A percentile compares a stretch with the other conserved stretches of the same genome.
Conservation (phyloP, 345 rosid genomes). For the Camelina hispida region DNA sequence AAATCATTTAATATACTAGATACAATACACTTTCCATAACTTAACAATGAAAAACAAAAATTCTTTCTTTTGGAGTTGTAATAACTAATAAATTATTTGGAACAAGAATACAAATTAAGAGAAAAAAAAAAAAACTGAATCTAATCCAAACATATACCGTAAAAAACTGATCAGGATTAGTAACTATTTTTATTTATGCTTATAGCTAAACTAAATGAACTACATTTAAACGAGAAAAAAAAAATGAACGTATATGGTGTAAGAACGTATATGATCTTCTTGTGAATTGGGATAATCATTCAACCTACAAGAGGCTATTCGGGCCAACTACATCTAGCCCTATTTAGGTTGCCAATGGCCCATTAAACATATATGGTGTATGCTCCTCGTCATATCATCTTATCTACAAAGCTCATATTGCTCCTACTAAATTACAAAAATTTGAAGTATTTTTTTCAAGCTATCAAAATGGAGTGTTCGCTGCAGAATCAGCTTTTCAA, state of each 20-base stretch:
- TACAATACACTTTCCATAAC: no score
- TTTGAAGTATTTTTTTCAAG: neutral
- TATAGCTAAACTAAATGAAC: neutral
- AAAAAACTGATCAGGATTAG: neutral
- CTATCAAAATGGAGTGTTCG: constrained; percentile 35
- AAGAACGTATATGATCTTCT: no score
- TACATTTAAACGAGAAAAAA: no score
- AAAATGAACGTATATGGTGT: no score
- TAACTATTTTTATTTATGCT: neutral
- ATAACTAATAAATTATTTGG: neutral
- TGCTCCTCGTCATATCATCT: constrained; percentile 26
- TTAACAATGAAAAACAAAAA: no score
- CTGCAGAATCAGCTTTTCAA: constrained; percentile 39
- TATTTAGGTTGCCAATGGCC: constrained; percentile 8
- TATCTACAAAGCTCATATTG: constrained; percentile 35
- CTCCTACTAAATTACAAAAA: constrained; percentile 31
- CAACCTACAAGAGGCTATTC: neutral
- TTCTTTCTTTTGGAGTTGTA: neutral
- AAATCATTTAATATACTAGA: no score
- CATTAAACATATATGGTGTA: constrained; percentile 26
- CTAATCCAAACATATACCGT: neutral
- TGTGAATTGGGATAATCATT: no score
- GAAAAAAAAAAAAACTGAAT: neutral
- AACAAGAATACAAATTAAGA: neutral
- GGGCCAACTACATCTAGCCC: neutral